Evolutionary conservation across 2,329 filamentous ascomycete genomes (phyloP).

Genomic region (Cladorrhinum sp.): DNA sequence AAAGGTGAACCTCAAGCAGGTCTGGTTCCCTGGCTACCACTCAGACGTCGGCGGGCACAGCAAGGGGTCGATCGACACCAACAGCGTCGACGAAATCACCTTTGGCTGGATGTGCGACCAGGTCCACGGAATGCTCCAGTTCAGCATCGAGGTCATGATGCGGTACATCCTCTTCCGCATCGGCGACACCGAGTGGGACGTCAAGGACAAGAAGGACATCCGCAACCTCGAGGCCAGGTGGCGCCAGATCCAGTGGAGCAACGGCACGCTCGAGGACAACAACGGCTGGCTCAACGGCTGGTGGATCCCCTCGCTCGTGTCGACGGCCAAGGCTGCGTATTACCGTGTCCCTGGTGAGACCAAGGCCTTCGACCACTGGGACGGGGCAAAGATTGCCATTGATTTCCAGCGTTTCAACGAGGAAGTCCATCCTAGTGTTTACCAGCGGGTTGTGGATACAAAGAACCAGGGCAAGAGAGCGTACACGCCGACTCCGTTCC

Average conservation of each 20-base stretch:
- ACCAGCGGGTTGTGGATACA: not conserved
- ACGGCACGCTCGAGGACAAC: not conserved
- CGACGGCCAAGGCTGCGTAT: not conserved
- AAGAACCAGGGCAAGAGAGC: not conserved
- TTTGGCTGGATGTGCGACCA: not conserved
- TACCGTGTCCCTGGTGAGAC: not conserved
- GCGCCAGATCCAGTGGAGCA: not conserved
- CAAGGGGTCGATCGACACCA: not conserved
- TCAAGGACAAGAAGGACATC: not conserved
- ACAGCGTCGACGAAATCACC: not conserved
- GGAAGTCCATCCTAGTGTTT: not conserved
- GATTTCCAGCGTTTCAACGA: not conserved
- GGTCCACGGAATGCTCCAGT: not conserved
- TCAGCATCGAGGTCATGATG: not conserved
- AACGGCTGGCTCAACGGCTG: not conserved
- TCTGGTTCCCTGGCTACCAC: constrained; percentile 2
- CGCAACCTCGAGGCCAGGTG: not conserved
- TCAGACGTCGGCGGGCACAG: not conserved
- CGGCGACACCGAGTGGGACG: not conserved
- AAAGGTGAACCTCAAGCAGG: not conserved
- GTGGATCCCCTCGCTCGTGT: not conserved
- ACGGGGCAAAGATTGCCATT: not conserved
- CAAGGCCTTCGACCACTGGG: not conserved
- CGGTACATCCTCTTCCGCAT: not conserved
- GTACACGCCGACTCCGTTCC: not conserved